Evolutionary conservation across 2,329 filamentous ascomycete species (phyloP).

Genomic region (Fusarium guadeloupense): DNA sequence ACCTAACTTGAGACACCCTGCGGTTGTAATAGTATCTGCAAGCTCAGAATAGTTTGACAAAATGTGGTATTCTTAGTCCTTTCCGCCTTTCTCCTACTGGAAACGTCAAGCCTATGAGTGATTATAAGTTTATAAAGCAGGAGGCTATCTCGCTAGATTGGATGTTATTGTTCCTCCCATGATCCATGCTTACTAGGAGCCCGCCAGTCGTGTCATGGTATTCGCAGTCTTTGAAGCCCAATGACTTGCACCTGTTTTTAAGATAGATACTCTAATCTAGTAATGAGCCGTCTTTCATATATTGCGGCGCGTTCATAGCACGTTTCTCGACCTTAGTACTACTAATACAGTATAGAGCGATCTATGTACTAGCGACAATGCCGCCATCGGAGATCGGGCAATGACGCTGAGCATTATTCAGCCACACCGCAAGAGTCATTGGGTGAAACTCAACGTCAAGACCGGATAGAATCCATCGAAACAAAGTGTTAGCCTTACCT

Average conservation of each 20-base stretch:
- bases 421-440: conserved; percentile 42
- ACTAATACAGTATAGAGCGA: background rate
- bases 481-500: conserved; percentile 21
- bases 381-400: conserved; percentile 29
- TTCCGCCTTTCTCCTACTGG: no score
- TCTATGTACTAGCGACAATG: conserved; percentile 1
- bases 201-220: background rate
- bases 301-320: background rate
- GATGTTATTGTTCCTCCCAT: no score
- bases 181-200: no score
- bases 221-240: background rate
- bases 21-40: no score
- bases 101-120: no score
- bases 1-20: no score
- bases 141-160: no score
- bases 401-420: conserved; percentile 27
- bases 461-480: conserved; percentile 10
- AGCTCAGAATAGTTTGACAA: no score
- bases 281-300: background rate
- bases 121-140: no score
- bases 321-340: background rate
- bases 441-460: conserved; percentile 8
- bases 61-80: no score
- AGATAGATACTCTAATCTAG: background rate
- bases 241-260: background rate